phyloP scores from a whole-genome alignment of 2,329 filamentous ascomycete species.

The Trichoderma endophyticum region DNA sequence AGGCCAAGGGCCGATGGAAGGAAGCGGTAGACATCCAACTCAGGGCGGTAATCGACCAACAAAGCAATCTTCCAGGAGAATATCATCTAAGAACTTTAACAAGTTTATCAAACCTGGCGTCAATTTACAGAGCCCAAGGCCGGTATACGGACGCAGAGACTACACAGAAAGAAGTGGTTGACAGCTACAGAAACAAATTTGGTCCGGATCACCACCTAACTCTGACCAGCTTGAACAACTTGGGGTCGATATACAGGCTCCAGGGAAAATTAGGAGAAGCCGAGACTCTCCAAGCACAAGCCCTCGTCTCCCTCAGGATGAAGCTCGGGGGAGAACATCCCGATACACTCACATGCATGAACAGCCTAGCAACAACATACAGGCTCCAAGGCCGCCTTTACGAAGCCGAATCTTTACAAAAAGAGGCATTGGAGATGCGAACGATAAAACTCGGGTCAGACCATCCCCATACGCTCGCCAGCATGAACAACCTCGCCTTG shows the following conservation, averaged over 20 bases:
- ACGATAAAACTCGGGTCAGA: not conserved
- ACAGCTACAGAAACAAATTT: not conserved
- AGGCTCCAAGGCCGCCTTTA: not conserved
- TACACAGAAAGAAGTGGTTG: not conserved
- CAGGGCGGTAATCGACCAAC: too few relatives aligned
- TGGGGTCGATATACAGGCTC: not conserved
- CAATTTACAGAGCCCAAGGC: not conserved
- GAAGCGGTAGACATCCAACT: not conserved
- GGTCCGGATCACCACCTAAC: not conserved
- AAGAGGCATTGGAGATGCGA: not conserved
- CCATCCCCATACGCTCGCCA: conserved; percentile 4
- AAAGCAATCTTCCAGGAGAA: too few relatives aligned
- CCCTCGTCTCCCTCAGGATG: not conserved
- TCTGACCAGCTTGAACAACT: not conserved
- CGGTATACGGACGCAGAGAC: not conserved
- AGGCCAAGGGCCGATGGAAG: not conserved
- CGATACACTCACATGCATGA: not conserved
- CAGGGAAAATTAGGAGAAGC: not conserved
- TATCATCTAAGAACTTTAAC: not conserved
- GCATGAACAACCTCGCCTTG: not conserved
- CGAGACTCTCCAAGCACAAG: not conserved
- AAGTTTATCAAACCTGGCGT: not conserved
- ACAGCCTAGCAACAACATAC: not conserved
- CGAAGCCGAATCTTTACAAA: not conserved
- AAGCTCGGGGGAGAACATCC: not conserved